These are phyloP conservation scores for Gaultheria prostrata DNA, from an alignment of 148 eudicot genomes.

Conservation along the genomic window DNA sequence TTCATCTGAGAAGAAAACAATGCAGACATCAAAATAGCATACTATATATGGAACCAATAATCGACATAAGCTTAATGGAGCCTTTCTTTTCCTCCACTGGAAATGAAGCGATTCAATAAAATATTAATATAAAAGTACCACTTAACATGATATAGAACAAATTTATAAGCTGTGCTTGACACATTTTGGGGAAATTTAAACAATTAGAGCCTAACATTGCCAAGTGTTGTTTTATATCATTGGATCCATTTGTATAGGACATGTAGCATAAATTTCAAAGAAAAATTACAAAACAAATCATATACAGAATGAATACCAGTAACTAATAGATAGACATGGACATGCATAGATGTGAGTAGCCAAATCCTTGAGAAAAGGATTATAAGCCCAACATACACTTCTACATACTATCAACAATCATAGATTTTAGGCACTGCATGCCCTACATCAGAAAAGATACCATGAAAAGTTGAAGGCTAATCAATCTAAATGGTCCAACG, in stretches of 20 bases:
- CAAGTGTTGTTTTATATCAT: background rate
- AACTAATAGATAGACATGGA: background rate
- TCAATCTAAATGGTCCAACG: background rate
- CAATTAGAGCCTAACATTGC: background rate
- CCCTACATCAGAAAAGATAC: background rate
- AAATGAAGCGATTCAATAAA: no score
- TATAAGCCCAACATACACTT: background rate
- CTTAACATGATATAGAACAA: background rate
- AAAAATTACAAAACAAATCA: background rate
- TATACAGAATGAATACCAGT: background rate
- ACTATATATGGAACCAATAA: background rate
- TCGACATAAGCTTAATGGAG: background rate
- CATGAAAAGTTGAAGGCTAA: background rate
- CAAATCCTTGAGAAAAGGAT: background rate
- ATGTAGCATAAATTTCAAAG: background rate
- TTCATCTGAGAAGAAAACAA: slow-evolving; percentile 48
- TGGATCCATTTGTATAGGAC: background rate
- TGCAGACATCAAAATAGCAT: background rate
- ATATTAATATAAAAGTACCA: background rate
- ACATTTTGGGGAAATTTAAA: background rate
- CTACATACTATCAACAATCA: background rate
- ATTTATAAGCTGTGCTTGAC: background rate
- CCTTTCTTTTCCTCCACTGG: no score
- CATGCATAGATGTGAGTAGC: background rate
- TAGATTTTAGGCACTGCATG: background rate